These are phyloP conservation scores for Ophiosphaerella korrae DNA, from an alignment of 2,329 filamentous ascomycete species.

Conservation along the genomic window DNA sequence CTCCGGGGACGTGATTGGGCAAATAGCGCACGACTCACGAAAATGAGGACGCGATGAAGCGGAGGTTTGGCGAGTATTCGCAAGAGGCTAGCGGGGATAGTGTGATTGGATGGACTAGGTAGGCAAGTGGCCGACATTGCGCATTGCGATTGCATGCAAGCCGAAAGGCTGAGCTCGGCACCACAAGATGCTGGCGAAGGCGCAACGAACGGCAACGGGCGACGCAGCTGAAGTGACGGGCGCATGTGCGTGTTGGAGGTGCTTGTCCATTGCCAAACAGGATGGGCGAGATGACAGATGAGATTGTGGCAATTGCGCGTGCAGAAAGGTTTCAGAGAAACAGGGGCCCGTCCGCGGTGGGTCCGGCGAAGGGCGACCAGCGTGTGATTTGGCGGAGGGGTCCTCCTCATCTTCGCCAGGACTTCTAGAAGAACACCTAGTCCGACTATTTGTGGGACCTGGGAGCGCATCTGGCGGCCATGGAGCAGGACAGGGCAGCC, in stretches of 20 bases:
- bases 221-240: background rate
- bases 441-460: constrained; percentile 26
- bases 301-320: constrained; percentile 8
- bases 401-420: constrained; percentile 40
- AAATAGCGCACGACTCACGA: constrained; percentile 27
- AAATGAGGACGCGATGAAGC: constrained; percentile 40
- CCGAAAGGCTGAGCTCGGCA: constrained; percentile 14
- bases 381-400: constrained; percentile 22
- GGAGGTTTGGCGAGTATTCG: constrained; percentile 36
- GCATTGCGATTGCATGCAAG: constrained; percentile 15
- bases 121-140: constrained; percentile 8
- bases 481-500: constrained; percentile 22
- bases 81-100: constrained; percentile 6
- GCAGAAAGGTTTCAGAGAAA: constrained; percentile 33
- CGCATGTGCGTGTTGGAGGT: constrained; percentile 4
- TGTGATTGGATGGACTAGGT: constrained; percentile 12
- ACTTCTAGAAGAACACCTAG: constrained; percentile 48
- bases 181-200: constrained; percentile 14
- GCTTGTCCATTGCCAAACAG: background rate
- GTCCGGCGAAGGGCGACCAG: constrained; percentile 22
- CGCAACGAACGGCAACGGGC: constrained; percentile 16
- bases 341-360: constrained; percentile 19
- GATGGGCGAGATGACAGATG: constrained; percentile 6
- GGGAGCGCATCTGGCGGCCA: constrained; percentile 26
- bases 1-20: background rate